phyloP scores from a whole-genome alignment of 495 filamentous ascomycete species.

The Neurospora sp. region DNA sequence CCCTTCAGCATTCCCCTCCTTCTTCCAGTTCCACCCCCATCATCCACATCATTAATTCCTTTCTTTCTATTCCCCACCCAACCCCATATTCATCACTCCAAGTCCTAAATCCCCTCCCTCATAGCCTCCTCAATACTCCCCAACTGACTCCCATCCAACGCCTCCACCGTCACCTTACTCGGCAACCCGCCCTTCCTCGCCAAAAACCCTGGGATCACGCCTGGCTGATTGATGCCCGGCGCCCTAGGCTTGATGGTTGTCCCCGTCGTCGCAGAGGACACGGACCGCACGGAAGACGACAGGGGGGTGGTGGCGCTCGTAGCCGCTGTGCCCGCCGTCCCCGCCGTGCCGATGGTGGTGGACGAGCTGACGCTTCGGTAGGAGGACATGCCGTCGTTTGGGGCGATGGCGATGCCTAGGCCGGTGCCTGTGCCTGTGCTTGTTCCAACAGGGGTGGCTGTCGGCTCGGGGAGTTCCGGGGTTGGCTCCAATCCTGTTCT shows the following conservation, averaged over 20 bases:
- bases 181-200: constrained; percentile 31
- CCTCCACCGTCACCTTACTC: constrained; percentile 32
- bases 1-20: neutral
- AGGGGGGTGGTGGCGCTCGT: neutral
- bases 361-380: neutral
- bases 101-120: constrained; percentile 23
- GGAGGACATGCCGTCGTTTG: neutral
- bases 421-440: neutral
- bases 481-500: neutral
- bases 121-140: constrained; percentile 26
- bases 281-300: neutral
- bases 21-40: neutral
- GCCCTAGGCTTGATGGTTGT: constrained; percentile 20
- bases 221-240: constrained; percentile 46
- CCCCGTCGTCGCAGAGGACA: neutral
- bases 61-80: neutral
- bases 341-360: neutral
- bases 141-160: constrained; percentile 14
- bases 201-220: constrained; percentile 41
- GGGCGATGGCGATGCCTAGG: neutral
- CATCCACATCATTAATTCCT: constrained; percentile 1
- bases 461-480: neutral
- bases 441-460: neutral
- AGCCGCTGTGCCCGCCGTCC: neutral
- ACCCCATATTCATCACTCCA: neutral